phyloP scores from a whole-genome alignment of 805 yeast species.

The Saccharomycopsis capsularis region DNA sequence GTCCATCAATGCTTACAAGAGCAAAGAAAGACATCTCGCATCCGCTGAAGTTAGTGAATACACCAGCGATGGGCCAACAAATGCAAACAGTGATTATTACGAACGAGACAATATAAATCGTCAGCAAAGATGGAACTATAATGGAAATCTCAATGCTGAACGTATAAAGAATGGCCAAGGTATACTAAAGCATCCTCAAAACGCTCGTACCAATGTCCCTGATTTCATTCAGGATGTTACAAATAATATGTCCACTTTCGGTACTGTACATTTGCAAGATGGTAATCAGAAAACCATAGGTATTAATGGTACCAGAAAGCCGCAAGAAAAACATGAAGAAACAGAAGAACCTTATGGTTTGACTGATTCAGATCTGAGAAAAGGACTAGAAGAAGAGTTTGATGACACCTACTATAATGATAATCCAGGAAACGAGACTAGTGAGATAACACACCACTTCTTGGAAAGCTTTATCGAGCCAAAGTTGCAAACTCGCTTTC shows the following conservation, averaged over 20 bases:
- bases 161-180: conserved; percentile 9
- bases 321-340: too few relatives aligned
- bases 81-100: conserved; percentile 18
- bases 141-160: background rate
- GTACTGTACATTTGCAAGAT: background rate
- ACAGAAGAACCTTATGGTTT: too few relatives aligned
- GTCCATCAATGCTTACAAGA: too few relatives aligned
- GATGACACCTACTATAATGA: background rate
- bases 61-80: background rate
- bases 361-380: background rate
- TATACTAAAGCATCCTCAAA: conserved; percentile 3
- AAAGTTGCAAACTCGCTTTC: conserved; percentile 3
- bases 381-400: background rate
- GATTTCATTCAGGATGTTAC: conserved; percentile 12
- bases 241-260: conserved; percentile 12
- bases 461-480: conserved; percentile 18
- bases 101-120: too few relatives aligned
- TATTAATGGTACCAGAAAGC: too few relatives aligned
- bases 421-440: conserved; percentile 6
- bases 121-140: background rate
- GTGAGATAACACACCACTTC: conserved; percentile 8
- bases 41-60: background rate
- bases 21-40: too few relatives aligned
- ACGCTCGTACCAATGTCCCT: background rate
- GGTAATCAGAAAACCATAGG: too few relatives aligned